Evolutionary conservation across 371 early-diverging fungal genomes (phyloP).

Genomic region (Rhizomucor miehei): DNA sequence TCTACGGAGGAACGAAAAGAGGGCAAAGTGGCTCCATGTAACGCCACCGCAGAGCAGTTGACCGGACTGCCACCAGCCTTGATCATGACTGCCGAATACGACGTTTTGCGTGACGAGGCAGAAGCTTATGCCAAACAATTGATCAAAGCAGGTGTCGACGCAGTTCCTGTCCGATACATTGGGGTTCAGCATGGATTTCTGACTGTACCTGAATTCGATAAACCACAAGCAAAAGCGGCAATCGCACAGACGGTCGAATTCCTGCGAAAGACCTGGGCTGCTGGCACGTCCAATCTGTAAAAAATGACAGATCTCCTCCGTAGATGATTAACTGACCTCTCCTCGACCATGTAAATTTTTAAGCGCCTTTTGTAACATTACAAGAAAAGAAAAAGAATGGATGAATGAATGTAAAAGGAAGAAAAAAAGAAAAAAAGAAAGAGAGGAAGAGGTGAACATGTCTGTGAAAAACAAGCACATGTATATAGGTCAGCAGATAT

Average conservation of each 20-base stretch:
- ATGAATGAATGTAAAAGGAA: too few species aligned
- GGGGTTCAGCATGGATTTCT: conserved; percentile 25
- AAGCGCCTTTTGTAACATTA: too few species aligned
- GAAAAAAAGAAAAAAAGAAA: too few species aligned
- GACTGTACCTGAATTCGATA: conserved; percentile 9
- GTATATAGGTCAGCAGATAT: too few species aligned
- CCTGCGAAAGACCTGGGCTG: conserved; percentile 15
- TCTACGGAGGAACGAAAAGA: neutral
- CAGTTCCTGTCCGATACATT: conserved; percentile 14
- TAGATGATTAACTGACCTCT: too few species aligned
- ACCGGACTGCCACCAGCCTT: conserved; percentile 29
- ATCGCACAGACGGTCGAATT: conserved; percentile 17
- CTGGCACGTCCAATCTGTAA: too few species aligned
- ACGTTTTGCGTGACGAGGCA: conserved; percentile 32
- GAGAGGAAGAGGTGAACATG: too few species aligned
- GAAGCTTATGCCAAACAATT: conserved; percentile 24
- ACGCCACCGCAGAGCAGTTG: conserved; percentile 19
- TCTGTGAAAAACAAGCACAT: too few species aligned
- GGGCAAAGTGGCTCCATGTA: conserved; percentile 11
- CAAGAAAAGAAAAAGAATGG: too few species aligned
- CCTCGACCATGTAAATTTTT: too few species aligned
- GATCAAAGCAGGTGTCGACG: conserved; percentile 27
- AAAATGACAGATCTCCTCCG: too few species aligned
- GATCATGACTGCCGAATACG: conserved; percentile 27
- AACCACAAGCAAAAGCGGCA: conserved; percentile 13